Evolutionary conservation across 345 rosid genomes (phyloP), one percentile per base, ranked within the genome.

Genomic region (Boechera stricta): DNA sequence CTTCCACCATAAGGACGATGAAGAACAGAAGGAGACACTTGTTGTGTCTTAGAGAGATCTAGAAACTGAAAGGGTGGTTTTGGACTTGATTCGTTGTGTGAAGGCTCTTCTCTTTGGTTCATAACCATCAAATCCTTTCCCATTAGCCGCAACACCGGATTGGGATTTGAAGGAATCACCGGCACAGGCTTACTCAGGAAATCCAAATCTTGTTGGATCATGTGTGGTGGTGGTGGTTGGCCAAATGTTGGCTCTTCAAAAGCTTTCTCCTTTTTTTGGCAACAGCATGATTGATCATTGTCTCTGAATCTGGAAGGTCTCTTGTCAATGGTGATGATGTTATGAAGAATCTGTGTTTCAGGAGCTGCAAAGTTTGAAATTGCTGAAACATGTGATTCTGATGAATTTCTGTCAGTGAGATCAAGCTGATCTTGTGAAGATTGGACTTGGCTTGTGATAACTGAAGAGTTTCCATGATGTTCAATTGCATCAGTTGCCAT

Each of bases 41-140:
- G 75, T 31, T 69, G 80, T 42, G 64, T 42, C 75, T 62, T 54
- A 0, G 75, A 69, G 41, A 53, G 57, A 69, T 69, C 33, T 24
- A 42, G 64, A 69, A 13, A 61, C 74, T 61, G 69, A 59, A 70
- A 76, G 48, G 70, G 32, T 49, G 68, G 68, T 39, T 41, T 59
- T 16, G 18, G 18, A 59, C 61, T 67, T 60, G 74, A 11, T 32
- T 54, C 26, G 36, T 44, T 49, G 4, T 42, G 66, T 47, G 81
- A 64, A 52, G 80, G 48, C 26, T 78, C 75, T 70, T 88, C 85
- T 48, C 87, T 90, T 60, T 86, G 95, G 86, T 83, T 95, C 69
- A 95, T 84, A 81, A 95, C 94, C 93, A 94, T 83, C 73, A 95
- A 82, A 71, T 95, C 88, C 84, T 95, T 95, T 12, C 99, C 99